phyloP scores from a whole-genome alignment of 768 basidiomycete genomes.

The Trametes cubensis region DNA sequence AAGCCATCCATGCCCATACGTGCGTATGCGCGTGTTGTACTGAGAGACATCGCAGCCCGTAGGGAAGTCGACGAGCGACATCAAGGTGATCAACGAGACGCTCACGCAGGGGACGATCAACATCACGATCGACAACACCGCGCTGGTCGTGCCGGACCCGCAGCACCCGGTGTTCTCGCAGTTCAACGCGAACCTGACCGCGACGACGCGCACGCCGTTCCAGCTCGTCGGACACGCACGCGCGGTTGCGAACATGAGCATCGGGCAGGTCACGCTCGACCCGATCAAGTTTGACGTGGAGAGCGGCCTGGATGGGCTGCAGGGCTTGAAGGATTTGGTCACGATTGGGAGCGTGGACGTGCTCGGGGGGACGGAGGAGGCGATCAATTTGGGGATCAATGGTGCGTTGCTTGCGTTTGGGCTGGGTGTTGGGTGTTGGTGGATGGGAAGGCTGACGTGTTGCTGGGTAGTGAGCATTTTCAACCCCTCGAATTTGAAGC shows the following conservation, averaged over 20 bases:
- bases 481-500: conserved; percentile 70
- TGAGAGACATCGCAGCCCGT: conserved; percentile 46
- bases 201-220: conserved; percentile 50
- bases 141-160: conserved; percentile 48
- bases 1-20: background rate
- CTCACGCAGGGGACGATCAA: conserved; percentile 67
- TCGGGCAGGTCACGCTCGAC: conserved; percentile 70
- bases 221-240: conserved; percentile 60
- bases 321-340: conserved; percentile 59
- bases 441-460: conserved; percentile 8
- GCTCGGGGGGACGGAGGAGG: conserved; percentile 59
- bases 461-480: conserved; percentile 52
- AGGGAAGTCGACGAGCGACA: conserved; percentile 63
- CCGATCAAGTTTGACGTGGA: conserved; percentile 74
- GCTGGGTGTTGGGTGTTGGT: no score
- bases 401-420: no score
- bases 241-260: conserved; percentile 60
- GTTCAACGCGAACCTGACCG: conserved; percentile 64
- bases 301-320: conserved; percentile 59
- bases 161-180: conserved; percentile 55
- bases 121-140: conserved; percentile 60
- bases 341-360: conserved; percentile 66
- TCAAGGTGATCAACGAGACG: conserved; percentile 52
- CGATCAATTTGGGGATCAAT: conserved; percentile 59
- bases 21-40: background rate